Evolutionary conservation across 2,329 filamentous ascomycete species (phyloP).

Genomic region (Monosporascus sp.): DNA sequence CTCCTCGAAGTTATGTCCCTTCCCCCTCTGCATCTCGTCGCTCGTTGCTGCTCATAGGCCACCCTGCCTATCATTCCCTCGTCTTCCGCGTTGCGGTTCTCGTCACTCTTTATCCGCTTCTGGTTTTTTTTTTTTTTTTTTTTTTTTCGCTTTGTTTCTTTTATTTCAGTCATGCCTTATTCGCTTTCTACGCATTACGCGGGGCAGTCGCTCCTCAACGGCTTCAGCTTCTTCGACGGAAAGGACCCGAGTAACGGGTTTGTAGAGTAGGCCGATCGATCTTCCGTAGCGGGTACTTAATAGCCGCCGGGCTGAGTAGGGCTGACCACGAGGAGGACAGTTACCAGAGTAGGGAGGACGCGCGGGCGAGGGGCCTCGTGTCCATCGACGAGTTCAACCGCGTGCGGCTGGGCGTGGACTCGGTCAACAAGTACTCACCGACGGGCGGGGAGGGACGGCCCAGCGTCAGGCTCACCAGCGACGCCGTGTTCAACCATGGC

Average conservation of each 20-base stretch:
- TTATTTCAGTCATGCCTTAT: slow-evolving; percentile 19
- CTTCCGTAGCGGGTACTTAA: too few species aligned
- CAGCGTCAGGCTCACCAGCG: slow-evolving; percentile 64
- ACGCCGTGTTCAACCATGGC: slow-evolving; percentile 56
- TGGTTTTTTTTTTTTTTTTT: slow-evolving; percentile 1
- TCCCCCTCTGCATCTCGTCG: slow-evolving; percentile 5
- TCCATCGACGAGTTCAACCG: slow-evolving; percentile 36
- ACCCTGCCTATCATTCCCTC: slow-evolving; percentile 9
- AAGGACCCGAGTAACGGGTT: slow-evolving; percentile 62
- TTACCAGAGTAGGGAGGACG: slow-evolving; percentile 39
- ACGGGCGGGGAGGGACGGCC: slow-evolving; percentile 37
- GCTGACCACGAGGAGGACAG: slow-evolving; percentile 21
- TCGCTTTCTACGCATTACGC: slow-evolving; percentile 26
- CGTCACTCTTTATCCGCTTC: slow-evolving; percentile 18
- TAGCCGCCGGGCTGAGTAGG: too few species aligned
- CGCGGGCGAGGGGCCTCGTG: slow-evolving; percentile 34
- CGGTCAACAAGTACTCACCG: slow-evolving; percentile 28
- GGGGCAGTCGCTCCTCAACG: slow-evolving; percentile 26
- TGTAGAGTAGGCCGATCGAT: slow-evolving; percentile 46
- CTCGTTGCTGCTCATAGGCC: slow-evolving; percentile 15
- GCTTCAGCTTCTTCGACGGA: slow-evolving; percentile 46
- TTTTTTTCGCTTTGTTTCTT: slow-evolving; percentile 3
- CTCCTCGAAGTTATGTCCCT: slow-evolving; percentile 4
- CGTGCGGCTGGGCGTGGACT: slow-evolving; percentile 43
- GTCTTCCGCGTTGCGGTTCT: slow-evolving; percentile 6